A percentile compares a stretch with the other conserved stretches of the same genome.
These are phyloP conservation scores for Xerophyta viscosa DNA, from an alignment of 106 monocot genomes.

Conservation along the genomic window DNA sequence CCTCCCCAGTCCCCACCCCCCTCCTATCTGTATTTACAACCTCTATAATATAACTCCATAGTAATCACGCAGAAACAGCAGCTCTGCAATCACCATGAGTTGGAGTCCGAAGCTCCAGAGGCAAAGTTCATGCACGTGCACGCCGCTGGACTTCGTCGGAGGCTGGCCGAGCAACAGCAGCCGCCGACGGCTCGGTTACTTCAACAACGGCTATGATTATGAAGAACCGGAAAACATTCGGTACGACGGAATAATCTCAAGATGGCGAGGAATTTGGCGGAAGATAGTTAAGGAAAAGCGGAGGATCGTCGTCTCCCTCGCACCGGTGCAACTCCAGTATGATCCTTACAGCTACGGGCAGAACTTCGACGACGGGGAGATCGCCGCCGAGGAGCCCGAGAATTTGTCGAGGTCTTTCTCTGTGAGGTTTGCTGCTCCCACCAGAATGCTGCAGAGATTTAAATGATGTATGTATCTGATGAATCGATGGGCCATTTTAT, in stretches of 20 bases:
- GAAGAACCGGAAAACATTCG: not conserved
- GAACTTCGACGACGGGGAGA: constrained; percentile 64
- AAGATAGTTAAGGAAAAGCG: constrained; percentile 38
- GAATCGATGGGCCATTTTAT: too few species aligned
- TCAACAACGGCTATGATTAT: not conserved
- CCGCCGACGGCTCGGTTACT: too few species aligned
- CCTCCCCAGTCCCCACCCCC: too few species aligned
- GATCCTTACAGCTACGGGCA: constrained; percentile 40
- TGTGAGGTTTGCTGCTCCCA: constrained; percentile 46
- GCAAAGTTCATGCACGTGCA: constrained; percentile 18
- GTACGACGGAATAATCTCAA: not conserved
- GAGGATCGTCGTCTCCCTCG: constrained; percentile 11
- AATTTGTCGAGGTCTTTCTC: constrained; percentile 60
- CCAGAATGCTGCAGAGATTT: constrained; percentile 16
- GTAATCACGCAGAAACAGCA: too few species aligned
- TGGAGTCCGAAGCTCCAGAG: constrained; percentile 12
- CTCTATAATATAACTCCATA: too few species aligned
- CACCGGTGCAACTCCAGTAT: constrained; percentile 15
- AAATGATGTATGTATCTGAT: too few species aligned
- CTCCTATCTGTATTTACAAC: too few species aligned
- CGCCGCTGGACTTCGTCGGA: not conserved
- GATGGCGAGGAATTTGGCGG: constrained; percentile 27
- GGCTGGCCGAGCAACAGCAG: constrained; percentile 6
- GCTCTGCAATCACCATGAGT: too few species aligned
- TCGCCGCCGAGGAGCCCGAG: constrained; percentile 50